Percentiles rank a stretch among this genome's conserved stretches.
phyloP scores from a whole-genome alignment of 2,329 filamentous ascomycete species.

The Stagonosporopsis vannaccii region DNA sequence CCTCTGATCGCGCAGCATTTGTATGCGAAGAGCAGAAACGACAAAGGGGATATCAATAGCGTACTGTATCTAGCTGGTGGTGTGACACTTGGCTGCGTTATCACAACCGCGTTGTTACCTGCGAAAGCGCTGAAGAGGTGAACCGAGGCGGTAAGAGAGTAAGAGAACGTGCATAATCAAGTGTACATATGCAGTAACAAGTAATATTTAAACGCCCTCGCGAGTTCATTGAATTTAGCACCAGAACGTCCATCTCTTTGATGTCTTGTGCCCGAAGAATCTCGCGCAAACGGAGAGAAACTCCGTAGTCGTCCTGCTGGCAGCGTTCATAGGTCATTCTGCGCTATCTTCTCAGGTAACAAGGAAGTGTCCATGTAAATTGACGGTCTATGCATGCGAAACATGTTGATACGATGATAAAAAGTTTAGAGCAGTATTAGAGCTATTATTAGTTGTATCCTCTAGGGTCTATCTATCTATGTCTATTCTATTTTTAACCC shows the following conservation, averaged over 20 bases:
- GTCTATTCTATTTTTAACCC: not conserved
- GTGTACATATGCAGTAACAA: not conserved
- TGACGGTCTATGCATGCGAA: too few species aligned
- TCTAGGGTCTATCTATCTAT: not conserved
- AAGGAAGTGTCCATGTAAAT: not conserved
- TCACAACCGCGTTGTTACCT: slow-evolving; percentile 60
- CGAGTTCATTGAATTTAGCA: not conserved
- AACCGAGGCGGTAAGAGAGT: too few species aligned
- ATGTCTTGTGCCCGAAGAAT: too few species aligned
- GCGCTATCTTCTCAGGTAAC: not conserved
- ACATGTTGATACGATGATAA: not conserved
- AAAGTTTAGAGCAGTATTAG: not conserved
- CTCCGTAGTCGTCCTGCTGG: too few species aligned
- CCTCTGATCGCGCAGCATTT: slow-evolving; percentile 63
- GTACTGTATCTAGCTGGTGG: slow-evolving; percentile 65
- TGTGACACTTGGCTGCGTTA: slow-evolving; percentile 61
- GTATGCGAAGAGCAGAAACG: slow-evolving; percentile 37
- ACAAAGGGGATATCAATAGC: slow-evolving; percentile 54
- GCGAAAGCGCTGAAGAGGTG: slow-evolving; percentile 25
- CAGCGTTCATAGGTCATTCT: too few species aligned
- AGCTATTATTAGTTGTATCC: not conserved
- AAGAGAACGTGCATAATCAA: too few species aligned
- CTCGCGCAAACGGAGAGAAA: too few species aligned
- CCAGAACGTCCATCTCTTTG: too few species aligned
- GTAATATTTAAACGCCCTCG: not conserved